Evolutionary conservation across 2,329 filamentous ascomycete species (phyloP).

Genomic region (Penicillium sp.): DNA sequence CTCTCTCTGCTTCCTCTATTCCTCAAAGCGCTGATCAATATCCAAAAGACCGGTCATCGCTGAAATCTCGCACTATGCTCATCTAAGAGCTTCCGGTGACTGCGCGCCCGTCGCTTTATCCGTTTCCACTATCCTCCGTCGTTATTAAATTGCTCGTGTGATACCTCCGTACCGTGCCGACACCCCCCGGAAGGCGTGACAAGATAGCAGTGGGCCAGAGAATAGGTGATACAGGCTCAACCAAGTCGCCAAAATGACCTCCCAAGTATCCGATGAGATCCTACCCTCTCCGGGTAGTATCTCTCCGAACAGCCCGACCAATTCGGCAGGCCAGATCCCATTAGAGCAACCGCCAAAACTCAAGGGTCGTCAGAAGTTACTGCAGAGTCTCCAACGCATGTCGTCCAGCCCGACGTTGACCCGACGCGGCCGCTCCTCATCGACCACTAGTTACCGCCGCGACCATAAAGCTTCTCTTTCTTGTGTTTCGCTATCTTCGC

Average conservation of each 20-base stretch:
- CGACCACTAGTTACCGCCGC: constrained; percentile 62
- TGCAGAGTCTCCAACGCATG: constrained; percentile 75
- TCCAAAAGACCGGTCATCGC: not conserved
- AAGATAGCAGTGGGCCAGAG: not conserved
- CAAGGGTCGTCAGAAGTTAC: constrained; percentile 66
- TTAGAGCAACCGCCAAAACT: constrained; percentile 53
- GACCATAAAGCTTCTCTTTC: constrained; percentile 63
- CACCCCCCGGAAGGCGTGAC: not conserved
- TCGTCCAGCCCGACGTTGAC: constrained; percentile 74
- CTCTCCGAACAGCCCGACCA: constrained; percentile 36
- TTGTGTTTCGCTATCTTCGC: constrained; percentile 59
- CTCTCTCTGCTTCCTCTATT: not conserved
- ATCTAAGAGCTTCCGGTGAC: constrained; percentile 4
- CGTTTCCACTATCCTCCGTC: not conserved
- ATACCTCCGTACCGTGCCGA: not conserved
- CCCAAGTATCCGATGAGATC: constrained; percentile 30
- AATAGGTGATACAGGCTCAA: not conserved
- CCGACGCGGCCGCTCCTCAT: constrained; percentile 61
- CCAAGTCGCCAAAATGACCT: constrained; percentile 28
- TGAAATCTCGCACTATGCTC: constrained; percentile 5
- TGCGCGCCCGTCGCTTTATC: constrained; percentile 2
- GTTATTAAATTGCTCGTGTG: not conserved
- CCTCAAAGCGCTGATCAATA: not conserved
- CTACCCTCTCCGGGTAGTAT: constrained; percentile 31
- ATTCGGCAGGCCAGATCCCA: constrained; percentile 36